Evolutionary conservation across 257 asterid genomes (phyloP), one percentile per base, ranked within the genome.

Genomic region (Jacaranda mimosifolia): DNA sequence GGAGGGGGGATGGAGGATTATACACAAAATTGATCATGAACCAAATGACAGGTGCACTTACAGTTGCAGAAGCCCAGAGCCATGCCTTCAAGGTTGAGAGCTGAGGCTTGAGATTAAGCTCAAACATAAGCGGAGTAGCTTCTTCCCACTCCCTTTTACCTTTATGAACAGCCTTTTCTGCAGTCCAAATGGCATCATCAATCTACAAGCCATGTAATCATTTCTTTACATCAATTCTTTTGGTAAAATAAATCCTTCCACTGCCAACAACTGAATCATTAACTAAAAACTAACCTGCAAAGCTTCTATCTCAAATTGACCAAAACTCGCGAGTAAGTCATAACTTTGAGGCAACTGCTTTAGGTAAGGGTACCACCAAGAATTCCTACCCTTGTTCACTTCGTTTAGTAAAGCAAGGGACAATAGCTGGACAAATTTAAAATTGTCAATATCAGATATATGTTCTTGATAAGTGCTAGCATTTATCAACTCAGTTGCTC

Each of bases 1-100:
- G 1, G 1, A 0, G 32, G 15, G 15, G 15, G 53, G 17, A 52
- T 17, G 7, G 80, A 68, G 19, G 68, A 68, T 51, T n/a, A 66
- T 52, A 51, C n/a, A 11, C 43, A 8, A 65, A 38, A 69, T 19
- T 3, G 42, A 42, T 55, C 45, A 7, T 14, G 59, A 64, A 65
- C 9, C 48, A 72, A 71, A 60, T 39, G 19, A 69, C 17, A 48
- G 45, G 72, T 32, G 58, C 18, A 55, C 96, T 89, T 87, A 91
- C 97, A 63, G 98, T 91, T 78, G 94, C 91, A 83, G 90, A 85
- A 81, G 93, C 96, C 99, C 99, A 95, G 10, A 93, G 88, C 99
- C 98, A 93, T 2, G 98, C 98, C 76, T 80, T 86, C 72, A 81
- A 83, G 68, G 88, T 80, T 76, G 74, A 53, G 26, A 93, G 77